Percentiles rank a stretch among this genome's conserved stretches.
These are phyloP conservation scores for Apiospora marii DNA, from an alignment of 2,329 filamentous ascomycete species.

Conservation along the genomic window DNA sequence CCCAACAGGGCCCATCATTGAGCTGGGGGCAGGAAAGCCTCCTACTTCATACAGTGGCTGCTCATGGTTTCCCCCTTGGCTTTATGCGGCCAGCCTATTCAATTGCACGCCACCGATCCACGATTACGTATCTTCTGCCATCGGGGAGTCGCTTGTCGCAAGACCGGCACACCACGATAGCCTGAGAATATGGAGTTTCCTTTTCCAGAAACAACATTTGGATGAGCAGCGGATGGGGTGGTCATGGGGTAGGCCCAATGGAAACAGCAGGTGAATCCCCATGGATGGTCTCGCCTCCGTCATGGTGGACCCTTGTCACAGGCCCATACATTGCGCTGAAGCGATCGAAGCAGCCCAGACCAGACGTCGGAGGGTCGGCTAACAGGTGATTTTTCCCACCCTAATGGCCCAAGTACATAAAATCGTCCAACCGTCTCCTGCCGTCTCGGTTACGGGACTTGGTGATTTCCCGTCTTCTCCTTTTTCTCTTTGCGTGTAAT, in stretches of 20 bases:
- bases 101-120: not conserved
- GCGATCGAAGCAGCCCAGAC: conserved; percentile 12
- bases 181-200: conserved; percentile 2
- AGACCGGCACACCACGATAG: conserved; percentile 1
- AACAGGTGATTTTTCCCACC: conserved; percentile 13
- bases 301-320: conserved; percentile 19
- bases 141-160: not conserved
- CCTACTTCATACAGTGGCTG: not conserved
- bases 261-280: conserved; percentile 13
- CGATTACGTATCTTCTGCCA: conserved; percentile 2
- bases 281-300: conserved; percentile 20
- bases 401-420: conserved; percentile 3
- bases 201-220: conserved; percentile 16
- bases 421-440: conserved; percentile 19
- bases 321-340: not conserved
- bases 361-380: conserved; percentile 14
- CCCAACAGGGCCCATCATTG: not conserved
- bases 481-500: not conserved
- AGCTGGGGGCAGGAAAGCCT: not conserved
- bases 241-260: conserved; percentile 4
- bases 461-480: conserved; percentile 20
- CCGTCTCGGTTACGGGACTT: conserved; percentile 16
- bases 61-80: not conserved
- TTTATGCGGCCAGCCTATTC: not conserved
- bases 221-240: not conserved